Percentiles rank a stretch among this genome's conserved stretches.
Evolutionary conservation across 305 asterid species (phyloP).

Genomic region (Coffea humblotiana): DNA sequence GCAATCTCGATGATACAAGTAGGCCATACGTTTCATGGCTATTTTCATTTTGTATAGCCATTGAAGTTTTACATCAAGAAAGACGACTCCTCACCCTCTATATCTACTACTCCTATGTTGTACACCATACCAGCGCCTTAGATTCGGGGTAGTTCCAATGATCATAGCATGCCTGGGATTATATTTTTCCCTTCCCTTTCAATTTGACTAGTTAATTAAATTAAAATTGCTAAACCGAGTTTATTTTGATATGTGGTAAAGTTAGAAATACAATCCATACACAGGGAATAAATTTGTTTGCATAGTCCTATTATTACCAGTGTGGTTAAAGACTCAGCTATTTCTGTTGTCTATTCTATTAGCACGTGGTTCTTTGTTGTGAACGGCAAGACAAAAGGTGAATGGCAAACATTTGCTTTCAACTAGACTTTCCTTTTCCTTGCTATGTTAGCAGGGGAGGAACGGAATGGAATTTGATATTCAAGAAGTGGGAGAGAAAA

Average conservation of each 20-base stretch:
- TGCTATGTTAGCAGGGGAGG: too few relatives aligned
- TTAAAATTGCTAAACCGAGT: background rate
- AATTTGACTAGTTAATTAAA: background rate
- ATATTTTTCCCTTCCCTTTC: background rate
- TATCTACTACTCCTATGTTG: background rate
- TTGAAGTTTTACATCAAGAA: conserved; percentile 26
- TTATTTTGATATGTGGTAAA: too few relatives aligned
- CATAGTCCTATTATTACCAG: too few relatives aligned
- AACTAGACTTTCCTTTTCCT: too few relatives aligned
- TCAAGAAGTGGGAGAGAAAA: too few relatives aligned
- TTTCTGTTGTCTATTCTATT: too few relatives aligned
- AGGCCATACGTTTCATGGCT: conserved; percentile 32
- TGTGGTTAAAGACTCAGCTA: too few relatives aligned
- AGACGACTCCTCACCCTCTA: conserved; percentile 30
- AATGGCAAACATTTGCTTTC: too few relatives aligned
- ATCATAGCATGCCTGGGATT: background rate
- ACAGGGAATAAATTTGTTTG: too few relatives aligned
- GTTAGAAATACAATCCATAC: background rate
- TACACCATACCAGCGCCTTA: background rate
- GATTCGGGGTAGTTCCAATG: background rate
- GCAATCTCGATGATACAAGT: conserved; percentile 38
- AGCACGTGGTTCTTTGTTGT: too few relatives aligned
- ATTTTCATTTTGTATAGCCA: conserved; percentile 12
- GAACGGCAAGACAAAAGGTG: too few relatives aligned
- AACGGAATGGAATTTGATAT: too few relatives aligned